Evolutionary conservation across 169 alveolate species (phyloP).

Genomic region (Theileria sp.): DNA sequence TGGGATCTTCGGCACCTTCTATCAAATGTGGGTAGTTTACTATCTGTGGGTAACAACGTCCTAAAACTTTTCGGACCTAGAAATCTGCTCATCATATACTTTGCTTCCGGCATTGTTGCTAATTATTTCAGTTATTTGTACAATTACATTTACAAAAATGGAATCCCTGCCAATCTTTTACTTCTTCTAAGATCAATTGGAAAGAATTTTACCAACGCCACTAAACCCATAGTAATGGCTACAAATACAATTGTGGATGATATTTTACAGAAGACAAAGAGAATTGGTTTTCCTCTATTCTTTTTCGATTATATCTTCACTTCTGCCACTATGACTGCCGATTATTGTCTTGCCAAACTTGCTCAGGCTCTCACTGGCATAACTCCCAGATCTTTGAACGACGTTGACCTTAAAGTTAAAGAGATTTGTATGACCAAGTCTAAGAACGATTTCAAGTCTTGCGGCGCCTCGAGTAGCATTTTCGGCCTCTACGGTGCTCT

Average conservation of each 20-base stretch:
- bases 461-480: constrained; percentile 64
- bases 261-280: constrained; percentile 14
- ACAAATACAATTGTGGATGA: constrained; percentile 46
- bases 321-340: constrained; percentile 7
- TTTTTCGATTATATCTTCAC: constrained; percentile 30
- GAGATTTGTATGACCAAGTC: constrained; percentile 24
- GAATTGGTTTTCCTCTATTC: constrained; percentile 28
- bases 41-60: constrained; percentile 39
- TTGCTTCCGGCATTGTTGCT: constrained; percentile 47
- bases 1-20: constrained; percentile 46
- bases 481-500: constrained; percentile 67
- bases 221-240: constrained; percentile 16
- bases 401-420: constrained; percentile 8
- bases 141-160: constrained; percentile 52
- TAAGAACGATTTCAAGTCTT: constrained; percentile 11
- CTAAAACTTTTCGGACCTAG: constrained; percentile 33
- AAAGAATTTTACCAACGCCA: constrained; percentile 25
- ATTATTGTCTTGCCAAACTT: neutral
- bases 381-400: constrained; percentile 1
- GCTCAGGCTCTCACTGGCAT: constrained; percentile 7
- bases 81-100: constrained; percentile 25
- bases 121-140: constrained; percentile 63
- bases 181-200: constrained; percentile 31
- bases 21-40: constrained; percentile 41
- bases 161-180: constrained; percentile 56